Evolutionary conservation across 2,329 filamentous ascomycete species (phyloP).

Genomic region (Pseudogymnoascus sp.): DNA sequence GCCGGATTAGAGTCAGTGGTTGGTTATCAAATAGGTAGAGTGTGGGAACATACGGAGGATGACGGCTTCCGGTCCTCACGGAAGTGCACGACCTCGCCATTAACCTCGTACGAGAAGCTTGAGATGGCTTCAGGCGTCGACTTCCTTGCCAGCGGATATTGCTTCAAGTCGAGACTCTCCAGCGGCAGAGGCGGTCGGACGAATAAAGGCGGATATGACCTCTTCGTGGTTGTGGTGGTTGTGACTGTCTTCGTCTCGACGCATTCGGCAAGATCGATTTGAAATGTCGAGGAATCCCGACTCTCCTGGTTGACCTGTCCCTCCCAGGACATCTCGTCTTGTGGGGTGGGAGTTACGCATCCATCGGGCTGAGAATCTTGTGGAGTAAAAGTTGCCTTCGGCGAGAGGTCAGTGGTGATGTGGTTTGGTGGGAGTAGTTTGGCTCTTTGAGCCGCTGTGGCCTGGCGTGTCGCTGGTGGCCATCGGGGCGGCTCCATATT

Average conservation of each 20-base stretch:
- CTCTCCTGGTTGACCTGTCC: background rate
- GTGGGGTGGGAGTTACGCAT: background rate
- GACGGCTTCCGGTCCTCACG: constrained; percentile 45
- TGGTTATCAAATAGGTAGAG: background rate
- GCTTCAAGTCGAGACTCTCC: constrained; percentile 69
- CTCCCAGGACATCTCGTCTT: background rate
- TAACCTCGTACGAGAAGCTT: constrained; percentile 66
- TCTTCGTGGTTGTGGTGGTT: constrained; percentile 84
- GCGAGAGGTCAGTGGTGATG: background rate
- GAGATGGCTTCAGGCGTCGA: constrained; percentile 73
- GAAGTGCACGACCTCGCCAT: constrained; percentile 52
- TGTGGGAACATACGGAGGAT: background rate
- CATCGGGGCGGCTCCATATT: constrained; percentile 5
- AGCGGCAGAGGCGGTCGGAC: constrained; percentile 58
- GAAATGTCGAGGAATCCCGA: constrained; percentile 21
- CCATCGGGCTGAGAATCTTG: background rate
- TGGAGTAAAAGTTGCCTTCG: background rate
- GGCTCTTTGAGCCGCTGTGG: background rate
- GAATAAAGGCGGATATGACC: constrained; percentile 74
- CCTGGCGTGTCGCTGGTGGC: constrained; percentile 3
- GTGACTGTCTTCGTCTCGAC: constrained; percentile 68
- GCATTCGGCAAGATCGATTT: constrained; percentile 51
- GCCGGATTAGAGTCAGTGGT: background rate
- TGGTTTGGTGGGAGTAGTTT: constrained; percentile 1
- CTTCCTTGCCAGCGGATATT: constrained; percentile 78